Evolutionary conservation across 176 grass and related monocot genomes (phyloP).

Genomic region (Neostapfia colusana): DNA sequence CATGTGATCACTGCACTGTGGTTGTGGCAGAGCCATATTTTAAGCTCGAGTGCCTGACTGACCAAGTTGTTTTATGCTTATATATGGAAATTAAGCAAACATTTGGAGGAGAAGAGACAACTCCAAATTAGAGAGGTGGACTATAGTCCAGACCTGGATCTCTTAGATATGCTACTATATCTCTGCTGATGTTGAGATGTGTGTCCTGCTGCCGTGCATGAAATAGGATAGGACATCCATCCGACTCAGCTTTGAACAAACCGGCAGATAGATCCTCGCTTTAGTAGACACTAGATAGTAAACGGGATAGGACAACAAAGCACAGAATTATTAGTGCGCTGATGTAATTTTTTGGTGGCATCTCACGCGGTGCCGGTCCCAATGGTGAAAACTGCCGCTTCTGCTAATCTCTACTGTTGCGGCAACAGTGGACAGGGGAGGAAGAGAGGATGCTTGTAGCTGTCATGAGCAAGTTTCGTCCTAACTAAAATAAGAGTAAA

Average conservation of each 20-base stretch:
- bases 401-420: not conserved
- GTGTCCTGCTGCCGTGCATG: not conserved
- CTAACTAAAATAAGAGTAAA: too few species aligned
- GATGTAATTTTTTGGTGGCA: not conserved
- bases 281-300: not conserved
- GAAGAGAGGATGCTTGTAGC: not conserved
- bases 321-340: not conserved
- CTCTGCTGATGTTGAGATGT: slow-evolving; percentile 24
- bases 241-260: not conserved
- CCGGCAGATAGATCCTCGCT: not conserved
- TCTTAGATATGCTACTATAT: slow-evolving; percentile 10
- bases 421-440: not conserved
- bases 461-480: too few species aligned
- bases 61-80: not conserved
- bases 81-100: not conserved
- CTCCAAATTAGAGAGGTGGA: not conserved
- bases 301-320: not conserved
- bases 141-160: not conserved
- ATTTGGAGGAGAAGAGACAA: not conserved
- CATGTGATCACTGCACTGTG: not conserved
- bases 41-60: not conserved
- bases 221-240: not conserved
- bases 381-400: not conserved
- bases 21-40: not conserved
- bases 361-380: not conserved